These are phyloP conservation scores for Sporothrix schenckii DNA, from an alignment of 2,329 filamentous ascomycete species.

Conservation along the genomic window DNA sequence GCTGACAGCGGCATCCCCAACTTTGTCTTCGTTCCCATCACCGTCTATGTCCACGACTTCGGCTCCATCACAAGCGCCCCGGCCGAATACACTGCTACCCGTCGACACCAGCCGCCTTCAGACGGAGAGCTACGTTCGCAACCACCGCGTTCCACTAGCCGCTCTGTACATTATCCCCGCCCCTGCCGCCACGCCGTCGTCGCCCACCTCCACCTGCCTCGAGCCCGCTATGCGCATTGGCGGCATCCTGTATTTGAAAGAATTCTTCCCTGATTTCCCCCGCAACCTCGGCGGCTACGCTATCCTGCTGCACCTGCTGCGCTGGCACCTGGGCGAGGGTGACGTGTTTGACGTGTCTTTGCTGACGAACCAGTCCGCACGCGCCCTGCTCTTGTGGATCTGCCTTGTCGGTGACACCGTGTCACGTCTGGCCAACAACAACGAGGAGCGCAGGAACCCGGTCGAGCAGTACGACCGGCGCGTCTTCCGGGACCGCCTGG, in stretches of 20 bases:
- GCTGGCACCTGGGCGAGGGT: conserved; percentile 36
- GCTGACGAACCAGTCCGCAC: conserved; percentile 21
- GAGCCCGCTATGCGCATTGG: conserved; percentile 42
- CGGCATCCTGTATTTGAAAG: conserved; percentile 42
- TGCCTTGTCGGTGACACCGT: conserved; percentile 41
- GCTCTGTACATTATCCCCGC: conserved; percentile 33
- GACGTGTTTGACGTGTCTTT: conserved; percentile 26
- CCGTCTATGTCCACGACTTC: no score
- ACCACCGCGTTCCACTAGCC: conserved; percentile 38
- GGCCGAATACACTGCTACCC: conserved; percentile 31
- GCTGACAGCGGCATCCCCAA: background rate
- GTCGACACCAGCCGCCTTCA: conserved; percentile 34
- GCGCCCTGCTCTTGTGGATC: conserved; percentile 40
- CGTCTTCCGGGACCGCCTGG: conserved; percentile 39
- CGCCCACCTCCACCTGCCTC: conserved; percentile 33
- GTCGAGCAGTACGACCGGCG: conserved; percentile 38
- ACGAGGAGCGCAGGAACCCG: conserved; percentile 36
- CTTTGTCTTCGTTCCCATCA: background rate
- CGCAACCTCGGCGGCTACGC: conserved; percentile 42
- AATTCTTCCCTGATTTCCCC: conserved; percentile 43
- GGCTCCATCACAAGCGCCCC: background rate
- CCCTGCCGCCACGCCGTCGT: background rate
- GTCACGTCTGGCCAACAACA: conserved; percentile 39
- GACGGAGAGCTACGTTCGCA: conserved; percentile 37
- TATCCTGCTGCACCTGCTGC: conserved; percentile 41